Base-by-base conservation (phyloP, 1,284 basidiomycete genomes). In the Melampsora larici-populina region DNA sequence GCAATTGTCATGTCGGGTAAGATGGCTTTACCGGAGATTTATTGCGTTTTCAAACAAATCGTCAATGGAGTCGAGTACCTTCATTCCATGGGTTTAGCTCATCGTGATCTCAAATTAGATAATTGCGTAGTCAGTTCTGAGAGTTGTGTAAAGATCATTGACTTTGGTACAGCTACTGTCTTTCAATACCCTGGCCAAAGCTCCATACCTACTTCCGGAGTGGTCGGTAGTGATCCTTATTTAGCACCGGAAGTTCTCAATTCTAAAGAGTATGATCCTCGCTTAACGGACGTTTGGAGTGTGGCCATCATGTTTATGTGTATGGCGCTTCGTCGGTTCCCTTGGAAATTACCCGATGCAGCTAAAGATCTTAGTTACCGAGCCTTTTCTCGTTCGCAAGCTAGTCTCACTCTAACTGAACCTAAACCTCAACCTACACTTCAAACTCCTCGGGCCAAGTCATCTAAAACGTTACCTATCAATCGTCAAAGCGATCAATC, bases 1-100 rank as follows among this genome's bases (percentile, higher is more conserved):
- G 93, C 91, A 78, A 94, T 99, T 82, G 97, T 99, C 87, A 99
- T 99, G 97, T 96, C 95, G 43, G 93, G 94, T 80, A 96, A 94
- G 86, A 99, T 99, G 97, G 89, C 91, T 78, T 90, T 95, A 36
- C 94, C 94, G 71, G 96, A 99, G 85, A 96, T 97, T 79, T 98
- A 98, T 86, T 99, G 97, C 83, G 94, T 99, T 80, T 99, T 98
- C 86, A 92, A 94, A 76, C 97, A 99, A 86, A 98, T 99, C 80
- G 92, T 96, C 84, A 92, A 95, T 82, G 97, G 97, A 76, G 96
- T 99, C 81, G 92, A 97, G 85, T 99, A 99, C 84, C 89, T 99
- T 75, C 97, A 99, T 85, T 91, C 91, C 79, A 91, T 99, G 87
- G 97, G 97, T 55, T 90, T 99, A 46, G 97, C 97, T 1, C 97